These are phyloP conservation scores for Suillus sp. DNA, from an alignment of 768 basidiomycete genomes.

Conservation along the genomic window DNA sequence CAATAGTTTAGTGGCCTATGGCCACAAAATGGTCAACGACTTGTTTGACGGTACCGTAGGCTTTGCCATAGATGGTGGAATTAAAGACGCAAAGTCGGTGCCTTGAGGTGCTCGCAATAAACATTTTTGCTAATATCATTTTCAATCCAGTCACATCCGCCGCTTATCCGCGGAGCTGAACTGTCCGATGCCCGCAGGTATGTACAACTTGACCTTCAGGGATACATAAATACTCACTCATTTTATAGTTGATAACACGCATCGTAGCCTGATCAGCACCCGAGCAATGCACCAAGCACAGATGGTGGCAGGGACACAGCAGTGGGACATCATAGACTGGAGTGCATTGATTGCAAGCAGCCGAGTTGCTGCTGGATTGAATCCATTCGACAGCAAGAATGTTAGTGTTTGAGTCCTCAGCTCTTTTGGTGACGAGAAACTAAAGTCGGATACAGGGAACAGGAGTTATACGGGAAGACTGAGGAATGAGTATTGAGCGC, in stretches of 20 bases:
- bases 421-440: neutral
- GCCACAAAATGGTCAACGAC: constrained; percentile 70
- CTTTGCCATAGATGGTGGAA: constrained; percentile 81
- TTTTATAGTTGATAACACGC: constrained; percentile 58
- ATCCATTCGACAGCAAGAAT: constrained; percentile 41
- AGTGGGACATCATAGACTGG: constrained; percentile 76
- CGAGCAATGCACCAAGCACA: constrained; percentile 64
- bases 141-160: constrained; percentile 59
- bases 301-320: constrained; percentile 46
- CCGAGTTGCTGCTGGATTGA: constrained; percentile 71
- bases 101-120: neutral
- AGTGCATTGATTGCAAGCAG: constrained; percentile 77
- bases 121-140: constrained; percentile 15
- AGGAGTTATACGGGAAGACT: constrained; percentile 28
- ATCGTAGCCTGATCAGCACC: constrained; percentile 78
- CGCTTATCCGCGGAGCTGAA: constrained; percentile 65
- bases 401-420: constrained; percentile 21
- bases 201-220: neutral
- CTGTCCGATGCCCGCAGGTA: constrained; percentile 63
- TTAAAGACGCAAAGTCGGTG: constrained; percentile 76
- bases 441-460: constrained; percentile 18
- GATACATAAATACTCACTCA: neutral
- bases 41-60: constrained; percentile 74
- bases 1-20: constrained; percentile 55
- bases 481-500: constrained; percentile 3